Conservation (phyloP, 169 alveolate genomes). For the Eimeria praecox region DNA sequence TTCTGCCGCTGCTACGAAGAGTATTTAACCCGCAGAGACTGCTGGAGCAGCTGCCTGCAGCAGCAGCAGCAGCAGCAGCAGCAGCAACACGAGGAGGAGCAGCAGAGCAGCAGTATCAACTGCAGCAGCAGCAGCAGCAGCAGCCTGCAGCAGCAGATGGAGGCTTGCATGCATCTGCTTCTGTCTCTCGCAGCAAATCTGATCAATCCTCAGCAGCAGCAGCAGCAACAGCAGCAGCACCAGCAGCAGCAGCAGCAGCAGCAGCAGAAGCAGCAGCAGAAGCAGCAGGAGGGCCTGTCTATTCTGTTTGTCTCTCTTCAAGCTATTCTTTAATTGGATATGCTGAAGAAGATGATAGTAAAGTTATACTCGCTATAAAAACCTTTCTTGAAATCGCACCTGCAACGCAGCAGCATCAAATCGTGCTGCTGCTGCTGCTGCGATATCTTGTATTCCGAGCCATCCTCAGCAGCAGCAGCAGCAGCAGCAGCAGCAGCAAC, state of each 20-base stretch:
- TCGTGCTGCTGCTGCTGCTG: constrained; percentile 70
- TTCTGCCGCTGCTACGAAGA: constrained; percentile 15
- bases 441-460: constrained; percentile 49
- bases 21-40: constrained; percentile 10
- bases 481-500: background rate
- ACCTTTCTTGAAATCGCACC: constrained; percentile 27
- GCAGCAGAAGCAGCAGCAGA: background rate
- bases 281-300: background rate
- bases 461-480: background rate
- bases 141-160: background rate
- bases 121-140: constrained; percentile 2
- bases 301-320: constrained; percentile 30
- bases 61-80: constrained; percentile 62
- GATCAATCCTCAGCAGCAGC: background rate
- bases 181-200: background rate
- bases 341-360: background rate
- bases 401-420: constrained; percentile 48
- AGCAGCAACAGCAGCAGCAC: background rate
- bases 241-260: background rate
- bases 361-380: background rate
- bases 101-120: background rate
- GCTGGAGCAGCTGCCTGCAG: background rate
- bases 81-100: background rate
- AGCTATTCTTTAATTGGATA: background rate
- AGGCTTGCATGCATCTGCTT: background rate